A percentile compares a stretch with the other conserved stretches of the same genome.
Conservation (phyloP, 2,329 filamentous ascomycete species). For the Tolypocladium amazonense region DNA sequence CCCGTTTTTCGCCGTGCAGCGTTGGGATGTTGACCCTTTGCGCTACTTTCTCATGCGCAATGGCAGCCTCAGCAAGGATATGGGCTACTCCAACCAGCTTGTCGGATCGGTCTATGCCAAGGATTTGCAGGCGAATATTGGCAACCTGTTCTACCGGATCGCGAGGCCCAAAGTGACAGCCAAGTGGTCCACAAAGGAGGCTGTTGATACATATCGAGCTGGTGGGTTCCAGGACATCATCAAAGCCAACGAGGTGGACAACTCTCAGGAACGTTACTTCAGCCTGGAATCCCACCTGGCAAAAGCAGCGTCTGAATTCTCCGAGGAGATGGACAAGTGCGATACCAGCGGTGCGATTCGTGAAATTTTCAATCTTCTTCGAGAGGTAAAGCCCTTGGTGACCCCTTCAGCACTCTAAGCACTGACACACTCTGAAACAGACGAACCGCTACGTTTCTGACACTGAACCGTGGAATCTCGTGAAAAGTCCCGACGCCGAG, state of each 20-base stretch:
- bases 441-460: slow-evolving; percentile 42
- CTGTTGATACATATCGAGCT: slow-evolving; percentile 30
- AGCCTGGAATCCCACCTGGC: slow-evolving; percentile 16
- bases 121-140: slow-evolving; percentile 63
- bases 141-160: slow-evolving; percentile 68
- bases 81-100: slow-evolving; percentile 71
- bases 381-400: slow-evolving; percentile 35
- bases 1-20: slow-evolving; percentile 80
- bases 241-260: neutral
- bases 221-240: slow-evolving; percentile 12
- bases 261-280: slow-evolving; percentile 6
- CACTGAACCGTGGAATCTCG: slow-evolving; percentile 57
- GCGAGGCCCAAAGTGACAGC: slow-evolving; percentile 44
- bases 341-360: slow-evolving; percentile 57
- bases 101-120: slow-evolving; percentile 74
- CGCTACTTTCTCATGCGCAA: slow-evolving; percentile 81
- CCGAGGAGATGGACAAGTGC: slow-evolving; percentile 48
- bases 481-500: slow-evolving; percentile 22
- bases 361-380: slow-evolving; percentile 50
- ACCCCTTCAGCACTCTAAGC: too few species aligned
- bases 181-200: slow-evolving; percentile 53
- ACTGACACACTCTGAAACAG: slow-evolving; percentile 14
- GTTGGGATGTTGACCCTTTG: slow-evolving; percentile 80
- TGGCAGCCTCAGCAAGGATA: slow-evolving; percentile 66
- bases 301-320: slow-evolving; percentile 17